Conservation (phyloP, 2,329 filamentous ascomycete genomes). For the Sordariomycetes sp. region DNA sequence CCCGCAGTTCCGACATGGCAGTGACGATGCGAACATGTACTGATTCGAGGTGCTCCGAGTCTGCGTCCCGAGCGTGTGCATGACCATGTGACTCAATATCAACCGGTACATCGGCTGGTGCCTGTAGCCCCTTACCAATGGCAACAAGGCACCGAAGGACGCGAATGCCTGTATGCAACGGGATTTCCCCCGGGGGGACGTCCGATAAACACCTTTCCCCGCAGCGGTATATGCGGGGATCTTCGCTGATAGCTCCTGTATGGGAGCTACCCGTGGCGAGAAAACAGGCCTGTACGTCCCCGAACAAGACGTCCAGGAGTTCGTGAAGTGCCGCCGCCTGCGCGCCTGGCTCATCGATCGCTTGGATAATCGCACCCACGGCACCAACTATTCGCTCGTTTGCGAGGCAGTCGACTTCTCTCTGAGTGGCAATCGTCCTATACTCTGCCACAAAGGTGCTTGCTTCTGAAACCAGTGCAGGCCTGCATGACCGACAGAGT, state of each 20-base stretch:
- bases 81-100: slow-evolving; percentile 48
- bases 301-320: slow-evolving; percentile 8
- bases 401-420: slow-evolving; percentile 50
- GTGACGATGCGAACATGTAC: slow-evolving; percentile 36
- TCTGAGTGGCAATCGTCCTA: slow-evolving; percentile 43
- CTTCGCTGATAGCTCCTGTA: background rate
- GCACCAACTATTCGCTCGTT: slow-evolving; percentile 66
- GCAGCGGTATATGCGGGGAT: background rate
- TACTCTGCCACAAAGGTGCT: slow-evolving; percentile 63
- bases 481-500: slow-evolving; percentile 66
- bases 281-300: slow-evolving; percentile 2
- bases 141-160: slow-evolving; percentile 58
- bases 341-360: slow-evolving; percentile 45
- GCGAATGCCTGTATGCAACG: slow-evolving; percentile 37
- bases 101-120: slow-evolving; percentile 53
- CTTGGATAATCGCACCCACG: slow-evolving; percentile 67
- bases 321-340: slow-evolving; percentile 31
- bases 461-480: slow-evolving; percentile 55
- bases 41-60: slow-evolving; percentile 11
- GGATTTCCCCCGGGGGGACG: slow-evolving; percentile 25
- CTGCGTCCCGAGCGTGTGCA: slow-evolving; percentile 5
- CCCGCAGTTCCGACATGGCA: slow-evolving; percentile 34
- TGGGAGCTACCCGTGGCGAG: background rate
- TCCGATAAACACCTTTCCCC: slow-evolving; percentile 5
- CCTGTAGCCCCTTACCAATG: slow-evolving; percentile 64